These are phyloP conservation scores for Ambrosiella beaveri DNA, from an alignment of 2,329 filamentous ascomycete species.

Conservation along the genomic window DNA sequence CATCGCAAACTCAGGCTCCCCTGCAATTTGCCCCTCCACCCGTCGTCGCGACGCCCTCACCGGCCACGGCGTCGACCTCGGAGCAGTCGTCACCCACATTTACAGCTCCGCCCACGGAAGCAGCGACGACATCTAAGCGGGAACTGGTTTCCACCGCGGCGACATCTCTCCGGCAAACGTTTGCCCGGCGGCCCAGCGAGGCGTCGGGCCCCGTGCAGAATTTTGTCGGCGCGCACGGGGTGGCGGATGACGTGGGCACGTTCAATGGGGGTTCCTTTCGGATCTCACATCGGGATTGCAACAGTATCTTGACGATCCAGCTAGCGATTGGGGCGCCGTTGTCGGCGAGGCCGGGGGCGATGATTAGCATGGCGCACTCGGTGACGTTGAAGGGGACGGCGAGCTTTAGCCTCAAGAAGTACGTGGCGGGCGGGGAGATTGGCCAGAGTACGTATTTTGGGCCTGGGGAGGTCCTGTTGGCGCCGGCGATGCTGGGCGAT, in stretches of 20 bases:
- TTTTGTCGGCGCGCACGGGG: conserved; percentile 21
- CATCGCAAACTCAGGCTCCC: neutral
- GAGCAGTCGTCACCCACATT: neutral
- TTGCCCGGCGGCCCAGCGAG: neutral
- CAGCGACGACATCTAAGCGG: neutral
- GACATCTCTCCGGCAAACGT: neutral
- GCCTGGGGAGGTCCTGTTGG: conserved; percentile 76
- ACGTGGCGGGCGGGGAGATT: conserved; percentile 70
- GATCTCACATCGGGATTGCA: conserved; percentile 81
- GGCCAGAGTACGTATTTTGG: conserved; percentile 66
- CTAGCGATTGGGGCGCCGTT: conserved; percentile 78
- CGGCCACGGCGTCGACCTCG: neutral
- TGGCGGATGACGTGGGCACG: conserved; percentile 74
- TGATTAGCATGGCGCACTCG: conserved; percentile 90
- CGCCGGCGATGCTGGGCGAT: conserved; percentile 65
- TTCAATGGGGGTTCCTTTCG: conserved; percentile 94
- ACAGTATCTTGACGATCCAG: conserved; percentile 77
- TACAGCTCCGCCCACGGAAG: neutral
- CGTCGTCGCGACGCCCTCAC: conserved; percentile 8
- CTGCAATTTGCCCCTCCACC: conserved; percentile 12
- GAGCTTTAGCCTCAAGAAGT: conserved; percentile 82
- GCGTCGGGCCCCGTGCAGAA: conserved; percentile 19
- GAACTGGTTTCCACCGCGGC: conserved; percentile 9
- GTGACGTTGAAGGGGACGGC: conserved; percentile 67
- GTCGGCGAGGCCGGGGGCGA: conserved; percentile 62